Percentiles rank a stretch among this genome's conserved stretches.
Evolutionary conservation across 495 filamentous ascomycete genomes (phyloP).

Genomic region (Astrocystis sublimbata): DNA sequence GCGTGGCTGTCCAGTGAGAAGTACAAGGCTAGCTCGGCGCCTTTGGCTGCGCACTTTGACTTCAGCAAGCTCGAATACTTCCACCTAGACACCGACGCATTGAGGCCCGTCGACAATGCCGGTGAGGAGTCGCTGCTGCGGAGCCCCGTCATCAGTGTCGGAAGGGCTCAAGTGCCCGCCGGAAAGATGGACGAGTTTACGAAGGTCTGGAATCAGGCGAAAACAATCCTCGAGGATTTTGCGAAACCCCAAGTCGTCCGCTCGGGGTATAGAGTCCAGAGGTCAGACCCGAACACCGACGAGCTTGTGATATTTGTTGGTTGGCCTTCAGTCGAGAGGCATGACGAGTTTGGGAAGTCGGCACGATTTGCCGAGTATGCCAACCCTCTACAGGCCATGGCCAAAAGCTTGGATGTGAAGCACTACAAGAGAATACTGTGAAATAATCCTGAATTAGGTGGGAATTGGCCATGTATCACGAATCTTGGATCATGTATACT

Average conservation of each 20-base stretch:
- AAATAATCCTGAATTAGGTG: slow-evolving; percentile 2
- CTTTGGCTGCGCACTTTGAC: slow-evolving; percentile 27
- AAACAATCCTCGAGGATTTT: slow-evolving; percentile 42
- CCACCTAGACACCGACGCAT: slow-evolving; percentile 42
- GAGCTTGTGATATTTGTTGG: slow-evolving; percentile 56
- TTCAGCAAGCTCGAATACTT: slow-evolving; percentile 41
- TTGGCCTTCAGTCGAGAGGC: slow-evolving; percentile 50
- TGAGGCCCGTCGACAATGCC: slow-evolving; percentile 37
- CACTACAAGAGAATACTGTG: slow-evolving; percentile 42
- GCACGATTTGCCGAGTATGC: slow-evolving; percentile 41
- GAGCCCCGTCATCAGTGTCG: slow-evolving; percentile 48
- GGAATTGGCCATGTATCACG: too few species aligned
- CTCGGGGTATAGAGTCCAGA: slow-evolving; percentile 54
- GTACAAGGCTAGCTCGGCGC: slow-evolving; percentile 29
- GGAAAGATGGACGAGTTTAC: slow-evolving; percentile 45
- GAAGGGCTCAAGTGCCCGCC: slow-evolving; percentile 43
- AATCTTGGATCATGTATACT: too few species aligned
- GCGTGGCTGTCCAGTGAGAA: slow-evolving; percentile 48
- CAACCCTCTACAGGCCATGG: slow-evolving; percentile 31
- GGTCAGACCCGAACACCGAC: slow-evolving; percentile 39
- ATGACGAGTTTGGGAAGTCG: slow-evolving; percentile 42
- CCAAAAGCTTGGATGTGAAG: slow-evolving; percentile 43
- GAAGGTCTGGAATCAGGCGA: slow-evolving; percentile 41
- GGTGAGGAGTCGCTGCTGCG: slow-evolving; percentile 33
- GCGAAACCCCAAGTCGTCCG: slow-evolving; percentile 39